These are phyloP conservation scores for Evansstolkia leycettana DNA, from an alignment of 495 filamentous ascomycete genomes.

Conservation along the genomic window DNA sequence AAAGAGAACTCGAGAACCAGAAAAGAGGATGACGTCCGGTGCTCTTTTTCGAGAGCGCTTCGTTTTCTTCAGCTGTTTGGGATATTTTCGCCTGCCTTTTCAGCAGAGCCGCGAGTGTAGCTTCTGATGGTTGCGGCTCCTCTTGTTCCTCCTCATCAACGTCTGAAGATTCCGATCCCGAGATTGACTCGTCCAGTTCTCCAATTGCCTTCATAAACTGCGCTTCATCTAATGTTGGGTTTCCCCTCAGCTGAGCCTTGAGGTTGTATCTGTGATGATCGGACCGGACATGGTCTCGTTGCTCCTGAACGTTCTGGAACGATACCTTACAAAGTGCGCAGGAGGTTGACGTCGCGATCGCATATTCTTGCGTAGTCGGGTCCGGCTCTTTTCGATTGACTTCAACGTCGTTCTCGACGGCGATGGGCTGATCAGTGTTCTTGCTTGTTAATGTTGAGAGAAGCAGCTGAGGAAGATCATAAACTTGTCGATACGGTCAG, in stretches of 20 bases:
- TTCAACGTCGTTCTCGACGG: constrained; percentile 13
- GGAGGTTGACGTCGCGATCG: constrained; percentile 51
- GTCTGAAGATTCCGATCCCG: constrained; percentile 56
- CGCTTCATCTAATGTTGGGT: constrained; percentile 51
- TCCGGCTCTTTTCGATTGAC: constrained; percentile 10
- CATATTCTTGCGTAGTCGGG: constrained; percentile 24
- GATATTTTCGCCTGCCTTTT: constrained; percentile 72
- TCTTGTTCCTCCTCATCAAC: constrained; percentile 43
- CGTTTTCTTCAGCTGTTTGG: constrained; percentile 37
- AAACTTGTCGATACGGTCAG: constrained; percentile 42
- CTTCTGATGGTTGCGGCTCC: constrained; percentile 40
- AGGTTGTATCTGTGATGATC: constrained; percentile 91
- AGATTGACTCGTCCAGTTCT: constrained; percentile 81
- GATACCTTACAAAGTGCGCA: constrained; percentile 70
- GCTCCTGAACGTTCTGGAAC: constrained; percentile 63
- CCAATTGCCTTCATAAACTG: constrained; percentile 80
- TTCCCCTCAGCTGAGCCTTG: constrained; percentile 71
- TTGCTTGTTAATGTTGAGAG: constrained; percentile 56
- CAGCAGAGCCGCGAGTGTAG: constrained; percentile 56
- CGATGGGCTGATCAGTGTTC: constrained; percentile 20
- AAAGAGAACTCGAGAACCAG: constrained; percentile 67
- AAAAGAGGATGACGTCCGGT: constrained; percentile 62
- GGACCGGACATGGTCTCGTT: constrained; percentile 76
- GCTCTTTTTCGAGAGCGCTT: constrained; percentile 36
- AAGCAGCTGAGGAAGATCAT: constrained; percentile 72